Base-by-base conservation (phyloP, 768 basidiomycete genomes). In the Lactarius indigo region DNA sequence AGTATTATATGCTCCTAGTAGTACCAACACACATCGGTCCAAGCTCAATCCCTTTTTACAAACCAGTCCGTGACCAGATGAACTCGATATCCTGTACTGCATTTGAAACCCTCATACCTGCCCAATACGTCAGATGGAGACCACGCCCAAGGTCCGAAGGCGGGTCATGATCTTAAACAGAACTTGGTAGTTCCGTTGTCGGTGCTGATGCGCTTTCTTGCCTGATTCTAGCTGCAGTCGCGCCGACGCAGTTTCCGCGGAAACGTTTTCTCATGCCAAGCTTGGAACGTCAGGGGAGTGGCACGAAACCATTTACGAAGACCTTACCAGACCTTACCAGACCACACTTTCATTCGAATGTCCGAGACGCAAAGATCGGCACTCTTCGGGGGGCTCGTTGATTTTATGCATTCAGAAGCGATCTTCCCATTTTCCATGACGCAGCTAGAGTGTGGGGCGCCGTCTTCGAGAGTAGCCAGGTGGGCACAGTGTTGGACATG, bases 321-420 rank as follows among this genome's bases (percentile, higher is more conserved):
- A 28, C 79, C 86, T 65, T 65, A 93, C 93, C 91, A 30, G 20
- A 28, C 79, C 86, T 65, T 65, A 93, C 93, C 91, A 93, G 90
- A 50, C 89, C 91, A 65, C 92, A 83, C 76, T 96, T 96, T 79
- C 94, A 96, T 70, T 96, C 91, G 71, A 90, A 94, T 1, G 90
- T 87, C 13, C 91, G 75, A 86, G 87, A 60, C 94, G 82, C 63
- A 96, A 78, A 31, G 85, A 83, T 73, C 86, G 85, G 75, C 94
- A 96, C 71, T 89, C 83, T 71, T 90, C 87, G 2, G 94, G 93
- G 28, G 96, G 82, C 69, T 92, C 88, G 61, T 87, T 79, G 28
- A 77, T 78, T 76, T 95, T 56, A 96, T 82, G 76, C 94, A 96
- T 37, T 91, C 90, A 0, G 92, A 93, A 94, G 94, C n/a, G 90